phyloP scores from a whole-genome alignment of 441 rosid species.

The Gossypium gossypioides region DNA sequence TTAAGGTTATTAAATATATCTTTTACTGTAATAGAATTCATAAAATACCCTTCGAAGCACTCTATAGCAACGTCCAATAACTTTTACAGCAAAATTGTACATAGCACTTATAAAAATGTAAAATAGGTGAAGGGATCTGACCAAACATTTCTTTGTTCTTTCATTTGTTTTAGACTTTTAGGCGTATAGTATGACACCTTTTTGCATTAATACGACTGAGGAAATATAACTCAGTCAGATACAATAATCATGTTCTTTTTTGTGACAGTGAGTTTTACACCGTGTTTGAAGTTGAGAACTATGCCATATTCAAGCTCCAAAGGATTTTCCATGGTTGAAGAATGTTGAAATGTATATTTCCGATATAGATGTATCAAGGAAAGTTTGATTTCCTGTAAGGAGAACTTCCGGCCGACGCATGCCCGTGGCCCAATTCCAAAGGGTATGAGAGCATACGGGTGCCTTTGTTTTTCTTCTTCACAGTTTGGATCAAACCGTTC shows the following conservation, averaged over 20 bases:
- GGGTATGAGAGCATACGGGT: conserved; percentile 71
- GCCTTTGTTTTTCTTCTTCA: conserved; percentile 72
- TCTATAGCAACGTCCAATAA: background rate
- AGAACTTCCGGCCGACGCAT: conserved; percentile 78
- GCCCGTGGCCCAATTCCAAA: conserved; percentile 96
- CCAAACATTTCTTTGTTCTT: no score
- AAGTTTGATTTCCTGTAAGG: conserved; percentile 66
- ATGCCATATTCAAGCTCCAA: conserved; percentile 65
- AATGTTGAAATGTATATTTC: conserved; percentile 54
- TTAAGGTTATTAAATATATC: background rate
- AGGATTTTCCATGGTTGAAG: conserved; percentile 74
- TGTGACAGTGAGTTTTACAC: conserved; percentile 59
- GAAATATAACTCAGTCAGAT: background rate
- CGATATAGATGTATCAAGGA: conserved; percentile 59
- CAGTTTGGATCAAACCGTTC: conserved; percentile 71
- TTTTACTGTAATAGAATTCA: background rate
- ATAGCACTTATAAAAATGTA: background rate
- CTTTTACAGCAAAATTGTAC: background rate
- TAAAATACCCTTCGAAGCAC: background rate
- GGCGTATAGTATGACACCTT: no score
- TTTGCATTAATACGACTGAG: background rate
- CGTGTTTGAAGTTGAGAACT: conserved; percentile 72
- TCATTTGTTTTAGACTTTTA: no score
- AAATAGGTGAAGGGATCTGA: no score
- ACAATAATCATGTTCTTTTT: conserved; percentile 32